Conservation (phyloP, 2,329 filamentous ascomycete genomes). For the Aspergillus bombycis region DNA sequence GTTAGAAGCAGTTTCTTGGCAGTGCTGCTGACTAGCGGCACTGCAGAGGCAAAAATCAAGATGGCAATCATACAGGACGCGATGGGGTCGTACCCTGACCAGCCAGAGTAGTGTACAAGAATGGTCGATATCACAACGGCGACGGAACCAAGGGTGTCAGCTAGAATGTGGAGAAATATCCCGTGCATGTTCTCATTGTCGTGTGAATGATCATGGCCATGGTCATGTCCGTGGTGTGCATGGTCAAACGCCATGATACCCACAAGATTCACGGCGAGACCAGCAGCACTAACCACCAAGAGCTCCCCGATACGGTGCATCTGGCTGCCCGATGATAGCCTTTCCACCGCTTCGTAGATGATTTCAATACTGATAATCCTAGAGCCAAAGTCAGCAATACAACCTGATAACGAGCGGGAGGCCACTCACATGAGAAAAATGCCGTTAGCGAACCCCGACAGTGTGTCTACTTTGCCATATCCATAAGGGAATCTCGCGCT, state of each 20-base stretch:
- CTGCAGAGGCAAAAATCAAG: slow-evolving; percentile 88
- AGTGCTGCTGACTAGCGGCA: slow-evolving; percentile 82
- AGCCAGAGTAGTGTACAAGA: slow-evolving; percentile 83
- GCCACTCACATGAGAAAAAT: slow-evolving; percentile 79
- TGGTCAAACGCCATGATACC: slow-evolving; percentile 85
- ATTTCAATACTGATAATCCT: slow-evolving; percentile 95
- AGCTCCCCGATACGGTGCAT: slow-evolving; percentile 84
- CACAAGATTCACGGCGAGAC: slow-evolving; percentile 86
- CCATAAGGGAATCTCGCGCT: slow-evolving; percentile 90
- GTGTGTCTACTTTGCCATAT: slow-evolving; percentile 93
- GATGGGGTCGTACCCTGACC: slow-evolving; percentile 92
- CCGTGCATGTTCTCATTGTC: slow-evolving; percentile 98
- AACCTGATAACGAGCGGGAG: neutral
- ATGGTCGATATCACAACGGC: slow-evolving; percentile 92
- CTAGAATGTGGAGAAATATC: slow-evolving; percentile 93
- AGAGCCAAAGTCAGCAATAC: slow-evolving; percentile 19
- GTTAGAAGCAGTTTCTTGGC: slow-evolving; percentile 82
- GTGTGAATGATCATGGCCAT: slow-evolving; percentile 56
- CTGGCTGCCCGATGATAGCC: slow-evolving; percentile 80
- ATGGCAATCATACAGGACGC: slow-evolving; percentile 92
- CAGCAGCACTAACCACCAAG: slow-evolving; percentile 83
- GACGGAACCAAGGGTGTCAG: slow-evolving; percentile 90
- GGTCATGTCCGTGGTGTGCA: slow-evolving; percentile 56
- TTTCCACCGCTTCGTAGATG: slow-evolving; percentile 88
- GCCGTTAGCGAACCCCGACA: slow-evolving; percentile 95